Conservation (phyloP, 768 basidiomycete genomes). For the Tricholoma furcatifolium region DNA sequence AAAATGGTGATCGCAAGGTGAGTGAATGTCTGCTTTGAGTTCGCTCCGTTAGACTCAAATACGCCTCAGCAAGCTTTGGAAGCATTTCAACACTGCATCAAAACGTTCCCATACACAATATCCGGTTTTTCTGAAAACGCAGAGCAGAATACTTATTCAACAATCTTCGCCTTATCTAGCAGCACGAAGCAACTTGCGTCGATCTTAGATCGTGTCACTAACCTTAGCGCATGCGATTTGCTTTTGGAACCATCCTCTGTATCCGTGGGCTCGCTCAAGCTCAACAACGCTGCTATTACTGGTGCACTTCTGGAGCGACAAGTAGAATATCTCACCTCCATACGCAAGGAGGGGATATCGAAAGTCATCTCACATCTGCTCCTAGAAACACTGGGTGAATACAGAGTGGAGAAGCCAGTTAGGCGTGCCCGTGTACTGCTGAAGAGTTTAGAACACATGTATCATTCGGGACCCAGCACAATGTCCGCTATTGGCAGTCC, state of each 20-base stretch:
- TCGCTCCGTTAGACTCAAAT: constrained; percentile 2
- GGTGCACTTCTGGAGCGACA: constrained; percentile 67
- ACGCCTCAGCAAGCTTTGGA: constrained; percentile 55
- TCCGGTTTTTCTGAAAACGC: constrained; percentile 37
- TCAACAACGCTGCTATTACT: constrained; percentile 29
- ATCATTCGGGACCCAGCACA: constrained; percentile 30
- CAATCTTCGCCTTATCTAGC: constrained; percentile 40
- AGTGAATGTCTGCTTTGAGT: constrained; percentile 16
- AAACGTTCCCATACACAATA: constrained; percentile 49
- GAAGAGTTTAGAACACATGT: constrained; percentile 51
- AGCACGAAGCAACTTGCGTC: constrained; percentile 53
- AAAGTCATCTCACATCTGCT: constrained; percentile 42
- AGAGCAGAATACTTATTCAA: constrained; percentile 23
- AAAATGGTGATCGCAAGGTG: constrained; percentile 77
- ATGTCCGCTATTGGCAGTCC: constrained; percentile 26
- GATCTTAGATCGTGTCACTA: constrained; percentile 66
- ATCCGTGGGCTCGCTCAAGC: constrained; percentile 36
- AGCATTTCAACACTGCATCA: constrained; percentile 51
- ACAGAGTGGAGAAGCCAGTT: constrained; percentile 51
- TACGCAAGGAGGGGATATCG: constrained; percentile 55
- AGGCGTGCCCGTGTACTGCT: constrained; percentile 57
- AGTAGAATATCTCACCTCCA: constrained; percentile 49
- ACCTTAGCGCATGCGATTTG: constrained; percentile 66
- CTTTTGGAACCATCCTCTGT: constrained; percentile 49
- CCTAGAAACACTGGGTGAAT: constrained; percentile 48